Evolutionary conservation across 148 eudicot genomes (phyloP), one percentile per base, ranked within the genome.

Genomic region (Agrostemma githago): DNA sequence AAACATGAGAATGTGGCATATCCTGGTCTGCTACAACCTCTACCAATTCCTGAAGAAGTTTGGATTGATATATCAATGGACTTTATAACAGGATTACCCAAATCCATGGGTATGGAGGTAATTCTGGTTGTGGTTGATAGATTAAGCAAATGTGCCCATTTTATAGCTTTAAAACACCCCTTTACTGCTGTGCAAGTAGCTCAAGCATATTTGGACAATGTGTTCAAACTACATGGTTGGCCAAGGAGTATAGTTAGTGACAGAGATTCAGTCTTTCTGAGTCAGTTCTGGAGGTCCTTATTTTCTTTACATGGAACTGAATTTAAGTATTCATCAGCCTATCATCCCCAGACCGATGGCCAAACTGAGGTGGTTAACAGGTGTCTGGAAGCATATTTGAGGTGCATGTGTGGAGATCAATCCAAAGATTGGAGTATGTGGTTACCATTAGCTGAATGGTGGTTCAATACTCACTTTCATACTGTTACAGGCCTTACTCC

Each of bases 371-470:
- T n/a, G n/a, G n/a, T 66, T 38, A 75, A 75, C 16, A 59, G 64
- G 1, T 51, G 65, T 39, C 54, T 75, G 53, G 72, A 76, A 38
- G 20, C 39, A 0, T 76, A 76, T 39, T 34, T 68, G 2, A 59
- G 78, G 17, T 76, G 78, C 11, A 39, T 67, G 38, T 19, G 11
- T 7, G 48, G 73, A 8, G 58, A 59, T 2, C 16, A 67, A 0
- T 73, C 79, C 4, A 34, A 14, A 0, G n/a, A 57, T 5, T 76
- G 68, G 79, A 4, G 17, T 6, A 20, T 21, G 0, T 59, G 37
- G 51, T 5, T 76, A 12, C 68, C 74, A 0, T 43, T 62, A 42
- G 72, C 17, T 5, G 72, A 76, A 57, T 76, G 43, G 34, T 76
- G 72, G 72, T 67, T 38, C 5, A 67, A 76, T 8, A 41, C 68